Evolutionary conservation across 805 yeast species (phyloP).

Genomic region (Metschnikowia similis): DNA sequence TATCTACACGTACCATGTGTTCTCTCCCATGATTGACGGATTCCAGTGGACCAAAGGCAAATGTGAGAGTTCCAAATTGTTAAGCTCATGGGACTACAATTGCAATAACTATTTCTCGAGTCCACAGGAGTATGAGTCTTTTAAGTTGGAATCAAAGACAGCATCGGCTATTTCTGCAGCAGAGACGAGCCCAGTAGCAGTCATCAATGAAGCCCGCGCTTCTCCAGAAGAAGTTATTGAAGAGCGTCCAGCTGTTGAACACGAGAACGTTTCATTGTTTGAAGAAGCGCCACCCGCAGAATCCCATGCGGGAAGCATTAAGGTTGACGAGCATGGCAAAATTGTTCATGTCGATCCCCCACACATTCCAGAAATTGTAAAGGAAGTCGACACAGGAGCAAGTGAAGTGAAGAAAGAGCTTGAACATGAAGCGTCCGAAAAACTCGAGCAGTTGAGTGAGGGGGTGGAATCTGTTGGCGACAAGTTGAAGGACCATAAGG

Average conservation of each 20-base stretch:
- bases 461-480: neutral
- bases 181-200: slow-evolving; percentile 5
- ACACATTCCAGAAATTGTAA: slow-evolving; percentile 14
- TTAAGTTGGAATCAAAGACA: slow-evolving; percentile 4
- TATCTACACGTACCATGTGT: slow-evolving; percentile 51
- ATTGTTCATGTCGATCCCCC: slow-evolving; percentile 10
- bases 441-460: neutral
- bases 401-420: neutral
- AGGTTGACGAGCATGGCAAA: slow-evolving; percentile 8
- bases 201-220: slow-evolving; percentile 11
- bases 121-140: slow-evolving; percentile 22
- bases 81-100: slow-evolving; percentile 82
- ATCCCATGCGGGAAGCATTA: slow-evolving; percentile 13
- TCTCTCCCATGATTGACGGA: slow-evolving; percentile 76
- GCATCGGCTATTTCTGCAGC: slow-evolving; percentile 4
- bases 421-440: neutral
- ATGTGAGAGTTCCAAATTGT: slow-evolving; percentile 59
- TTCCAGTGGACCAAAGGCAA: slow-evolving; percentile 67
- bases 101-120: slow-evolving; percentile 54
- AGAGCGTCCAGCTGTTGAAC: neutral
- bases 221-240: slow-evolving; percentile 7
- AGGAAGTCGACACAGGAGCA: slow-evolving; percentile 2
- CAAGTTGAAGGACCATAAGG: neutral
- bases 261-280: neutral
- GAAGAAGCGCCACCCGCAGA: slow-evolving; percentile 17